Percentiles rank a stretch among this genome's conserved stretches.
These are phyloP conservation scores for Rhizophagus clarus DNA, from an alignment of 192 early-diverging fungal species.

Conservation along the genomic window DNA sequence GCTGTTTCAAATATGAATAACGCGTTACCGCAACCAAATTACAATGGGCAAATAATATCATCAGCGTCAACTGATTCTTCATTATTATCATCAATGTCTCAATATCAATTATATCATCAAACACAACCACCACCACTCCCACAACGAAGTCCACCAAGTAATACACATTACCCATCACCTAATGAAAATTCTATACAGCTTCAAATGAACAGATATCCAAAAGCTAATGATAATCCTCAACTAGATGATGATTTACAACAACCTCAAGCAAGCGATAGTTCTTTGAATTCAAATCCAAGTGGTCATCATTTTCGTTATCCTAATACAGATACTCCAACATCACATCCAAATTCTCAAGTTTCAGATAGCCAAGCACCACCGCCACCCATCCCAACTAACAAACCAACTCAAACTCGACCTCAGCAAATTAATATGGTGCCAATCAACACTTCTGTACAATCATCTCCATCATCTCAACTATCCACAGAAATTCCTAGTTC, in stretches of 20 bases:
- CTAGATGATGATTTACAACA: not conserved
- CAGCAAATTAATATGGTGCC: not conserved
- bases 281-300: not conserved
- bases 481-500: not conserved
- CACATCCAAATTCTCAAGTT: not conserved
- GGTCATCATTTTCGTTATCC: not conserved
- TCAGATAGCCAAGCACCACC: not conserved
- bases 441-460: not conserved
- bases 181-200: no score
- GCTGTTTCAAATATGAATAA: not conserved
- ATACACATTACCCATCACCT: no score
- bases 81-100: no score
- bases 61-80: not conserved
- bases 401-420: not conserved
- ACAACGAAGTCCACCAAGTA: no score
- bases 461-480: not conserved
- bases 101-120: not conserved
- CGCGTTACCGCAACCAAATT: not conserved
- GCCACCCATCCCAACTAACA: not conserved
- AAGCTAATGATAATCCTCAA: not conserved
- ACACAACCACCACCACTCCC: no score
- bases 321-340: not conserved
- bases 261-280: not conserved
- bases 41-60: not conserved
- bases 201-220: not conserved